Evolutionary conservation across 2,329 filamentous ascomycete genomes (phyloP), one percentile per base, ranked within the genome.

Genomic region (Arthrobotrys conoides): DNA sequence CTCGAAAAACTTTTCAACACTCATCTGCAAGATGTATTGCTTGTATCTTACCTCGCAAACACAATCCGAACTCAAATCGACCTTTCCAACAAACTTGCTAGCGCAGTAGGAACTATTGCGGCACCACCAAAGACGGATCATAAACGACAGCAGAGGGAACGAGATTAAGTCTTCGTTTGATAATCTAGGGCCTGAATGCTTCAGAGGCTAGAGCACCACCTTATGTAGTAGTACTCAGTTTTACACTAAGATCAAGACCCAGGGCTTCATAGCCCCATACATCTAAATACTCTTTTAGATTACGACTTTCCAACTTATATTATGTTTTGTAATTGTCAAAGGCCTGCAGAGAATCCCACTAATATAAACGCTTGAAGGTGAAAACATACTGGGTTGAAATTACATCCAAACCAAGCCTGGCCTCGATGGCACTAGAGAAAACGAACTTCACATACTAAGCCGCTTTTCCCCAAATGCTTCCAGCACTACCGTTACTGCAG

Each of bases 1-100:
- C 94, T 99, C 84, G 96, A 99, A 88, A 89, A 92, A 84, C 94
- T 98, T 88, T 99, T 99, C 90, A 99, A 99, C 90, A 97, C 97
- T 88, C 96, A 99, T 87, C 94, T 99, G 86, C 96, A 99, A 87
- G 96, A 99, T 85, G 94, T 99, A 79, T 91, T 99, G 81, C 94
- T 98, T 85, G 94, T 99, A 83, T 97, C 94, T 82, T 99, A 99
- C 88, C 89, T 99, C 81, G 94, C 96, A 85, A 99, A 98, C 89
- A 97, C 94, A 81, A 97, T 98, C 86, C 93, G 95, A 85, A 98
- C 95, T 82, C 96, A 99, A 88, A 97, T 99, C 87, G 96, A 98
- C 84, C 90, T 99, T 76, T 97, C 94, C 81, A 97, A 98, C 89
- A 90, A 95, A 81, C 88, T 99, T 83, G 95, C 95, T 68, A 96